These are phyloP conservation scores for Racocetra persica DNA, from an alignment of 371 early-diverging fungal genomes.

Conservation along the genomic window DNA sequence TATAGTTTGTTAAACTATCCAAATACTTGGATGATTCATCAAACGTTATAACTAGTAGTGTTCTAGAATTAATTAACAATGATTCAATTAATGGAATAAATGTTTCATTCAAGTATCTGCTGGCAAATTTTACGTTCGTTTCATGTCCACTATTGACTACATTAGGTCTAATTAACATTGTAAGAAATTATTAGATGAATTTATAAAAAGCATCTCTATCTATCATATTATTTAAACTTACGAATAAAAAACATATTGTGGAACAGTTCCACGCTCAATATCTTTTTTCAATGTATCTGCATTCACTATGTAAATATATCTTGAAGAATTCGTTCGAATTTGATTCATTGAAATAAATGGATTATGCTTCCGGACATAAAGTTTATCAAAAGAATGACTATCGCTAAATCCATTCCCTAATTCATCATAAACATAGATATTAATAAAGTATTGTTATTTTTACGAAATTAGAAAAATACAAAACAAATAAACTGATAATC, in stretches of 20 bases:
- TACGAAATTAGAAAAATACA: too few species aligned
- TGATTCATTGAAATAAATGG: constrained; percentile 67
- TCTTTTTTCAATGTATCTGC: constrained; percentile 46
- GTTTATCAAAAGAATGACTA: not conserved
- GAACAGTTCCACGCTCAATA: constrained; percentile 17
- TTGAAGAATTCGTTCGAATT: constrained; percentile 55
- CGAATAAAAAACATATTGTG: constrained; percentile 39
- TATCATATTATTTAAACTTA: not conserved
- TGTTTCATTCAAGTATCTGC: constrained; percentile 60
- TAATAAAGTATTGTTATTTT: not conserved
- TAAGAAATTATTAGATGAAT: not conserved
- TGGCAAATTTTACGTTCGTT: constrained; percentile 58
- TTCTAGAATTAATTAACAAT: constrained; percentile 61
- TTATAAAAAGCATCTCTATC: not conserved
- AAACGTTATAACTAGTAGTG: constrained; percentile 62
- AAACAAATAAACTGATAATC: constrained; percentile 39
- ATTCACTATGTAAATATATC: constrained; percentile 64
- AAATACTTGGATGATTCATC: constrained; percentile 53
- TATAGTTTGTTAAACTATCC: constrained; percentile 44
- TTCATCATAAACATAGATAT: not conserved
- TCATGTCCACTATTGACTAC: constrained; percentile 66
- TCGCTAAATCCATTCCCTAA: constrained; percentile 22
- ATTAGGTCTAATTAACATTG: constrained; percentile 34
- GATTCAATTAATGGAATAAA: constrained; percentile 56
- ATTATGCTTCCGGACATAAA: constrained; percentile 59